phyloP scores from a whole-genome alignment of 768 basidiomycete species.

The Tulasnella sp. region DNA sequence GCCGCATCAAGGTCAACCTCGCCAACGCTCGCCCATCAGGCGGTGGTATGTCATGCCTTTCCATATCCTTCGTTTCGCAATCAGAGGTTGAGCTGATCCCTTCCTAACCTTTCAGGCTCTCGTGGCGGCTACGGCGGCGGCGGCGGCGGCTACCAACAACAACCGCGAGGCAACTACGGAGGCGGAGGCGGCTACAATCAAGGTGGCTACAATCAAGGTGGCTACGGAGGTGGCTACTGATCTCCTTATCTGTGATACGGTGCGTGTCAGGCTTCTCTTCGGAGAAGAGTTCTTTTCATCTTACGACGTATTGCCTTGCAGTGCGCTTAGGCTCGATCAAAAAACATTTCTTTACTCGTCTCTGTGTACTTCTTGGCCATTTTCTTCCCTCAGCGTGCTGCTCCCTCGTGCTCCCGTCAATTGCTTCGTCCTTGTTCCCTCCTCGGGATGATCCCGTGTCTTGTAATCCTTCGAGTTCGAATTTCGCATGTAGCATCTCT shows the following conservation, averaged over 20 bases:
- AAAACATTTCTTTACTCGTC: neutral
- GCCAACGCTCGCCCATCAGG: constrained; percentile 39
- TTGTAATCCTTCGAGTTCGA: neutral
- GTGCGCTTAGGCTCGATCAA: neutral
- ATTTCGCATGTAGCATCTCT: neutral
- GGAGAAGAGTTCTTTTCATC: neutral
- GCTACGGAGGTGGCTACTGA: neutral
- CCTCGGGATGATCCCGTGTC: neutral
- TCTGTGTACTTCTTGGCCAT: neutral
- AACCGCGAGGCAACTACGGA: neutral
- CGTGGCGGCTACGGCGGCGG: too few species aligned
- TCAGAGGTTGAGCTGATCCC: neutral
- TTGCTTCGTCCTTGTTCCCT: neutral
- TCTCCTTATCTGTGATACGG: neutral
- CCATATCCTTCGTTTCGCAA: constrained; percentile 33
- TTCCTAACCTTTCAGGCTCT: neutral
- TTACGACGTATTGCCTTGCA: neutral
- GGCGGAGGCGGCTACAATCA: neutral
- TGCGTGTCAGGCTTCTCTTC: neutral
- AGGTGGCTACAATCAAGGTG: neutral
- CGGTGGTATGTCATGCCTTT: constrained; percentile 24
- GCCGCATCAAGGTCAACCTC: constrained; percentile 80
- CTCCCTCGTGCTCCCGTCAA: neutral
- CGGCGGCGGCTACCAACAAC: neutral
- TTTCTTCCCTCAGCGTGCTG: neutral